Evolutionary conservation across 805 yeast species (phyloP).

Genomic region (Hanseniaspora thailandica): DNA sequence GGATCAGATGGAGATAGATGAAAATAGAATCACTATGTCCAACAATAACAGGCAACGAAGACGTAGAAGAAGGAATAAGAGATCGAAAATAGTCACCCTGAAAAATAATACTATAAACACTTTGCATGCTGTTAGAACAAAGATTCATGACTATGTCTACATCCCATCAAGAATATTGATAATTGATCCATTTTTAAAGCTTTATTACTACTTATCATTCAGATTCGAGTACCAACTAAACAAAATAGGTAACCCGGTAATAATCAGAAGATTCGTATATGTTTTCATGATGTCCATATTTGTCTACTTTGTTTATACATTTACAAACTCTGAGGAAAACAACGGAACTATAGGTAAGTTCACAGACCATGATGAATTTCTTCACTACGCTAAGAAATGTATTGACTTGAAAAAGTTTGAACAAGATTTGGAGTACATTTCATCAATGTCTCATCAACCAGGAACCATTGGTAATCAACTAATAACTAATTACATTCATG

Average conservation of each 20-base stretch:
- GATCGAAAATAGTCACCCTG: not conserved
- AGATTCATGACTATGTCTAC: conserved; percentile 27
- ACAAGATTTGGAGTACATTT: conserved; percentile 56
- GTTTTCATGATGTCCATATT: conserved; percentile 51
- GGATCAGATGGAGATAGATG: not conserved
- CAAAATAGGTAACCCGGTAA: conserved; percentile 73
- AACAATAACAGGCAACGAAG: conserved; percentile 17
- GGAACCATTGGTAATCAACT: conserved; percentile 81
- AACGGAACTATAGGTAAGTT: conserved; percentile 44
- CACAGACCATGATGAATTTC: conserved; percentile 45
- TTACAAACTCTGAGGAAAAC: conserved; percentile 37
- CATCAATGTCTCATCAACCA: conserved; percentile 74
- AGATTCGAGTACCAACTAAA: conserved; percentile 48
- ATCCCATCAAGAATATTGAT: conserved; percentile 32
- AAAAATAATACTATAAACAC: not conserved
- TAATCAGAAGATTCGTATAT: conserved; percentile 65
- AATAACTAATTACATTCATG: conserved; percentile 52
- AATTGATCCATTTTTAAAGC: conserved; percentile 38
- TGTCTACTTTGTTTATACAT: conserved; percentile 45
- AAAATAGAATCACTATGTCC: conserved; percentile 26
- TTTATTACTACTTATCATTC: conserved; percentile 27
- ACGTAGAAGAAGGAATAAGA: not conserved
- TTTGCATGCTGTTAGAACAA: conserved; percentile 18
- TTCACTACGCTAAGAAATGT: conserved; percentile 37
- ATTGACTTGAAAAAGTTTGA: conserved; percentile 49